Conservation (phyloP, 768 basidiomycete genomes). For the Phlebiopsis flavidoalba region DNA sequence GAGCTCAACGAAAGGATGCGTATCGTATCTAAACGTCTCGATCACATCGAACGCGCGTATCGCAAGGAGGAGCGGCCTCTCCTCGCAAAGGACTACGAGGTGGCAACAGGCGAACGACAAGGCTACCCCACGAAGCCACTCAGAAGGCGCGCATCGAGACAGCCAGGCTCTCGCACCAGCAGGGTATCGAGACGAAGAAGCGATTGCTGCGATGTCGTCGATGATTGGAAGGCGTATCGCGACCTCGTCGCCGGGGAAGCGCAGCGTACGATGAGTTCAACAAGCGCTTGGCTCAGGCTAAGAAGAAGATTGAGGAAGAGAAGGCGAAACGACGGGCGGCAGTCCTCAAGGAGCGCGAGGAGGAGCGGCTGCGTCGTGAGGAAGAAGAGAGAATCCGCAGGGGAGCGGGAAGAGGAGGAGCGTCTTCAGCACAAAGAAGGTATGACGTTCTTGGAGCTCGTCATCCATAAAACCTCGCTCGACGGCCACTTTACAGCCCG, state of each 20-base stretch:
- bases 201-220: slow-evolving; percentile 68
- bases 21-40: slow-evolving; percentile 82
- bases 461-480: background rate
- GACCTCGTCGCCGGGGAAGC: slow-evolving; percentile 50
- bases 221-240: slow-evolving; percentile 56
- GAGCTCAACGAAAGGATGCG: slow-evolving; percentile 79
- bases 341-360: slow-evolving; percentile 55
- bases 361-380: slow-evolving; percentile 41
- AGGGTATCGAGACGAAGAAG: slow-evolving; percentile 69
- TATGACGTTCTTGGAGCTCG: slow-evolving; percentile 24
- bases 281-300: slow-evolving; percentile 49
- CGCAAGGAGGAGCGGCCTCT: slow-evolving; percentile 90
- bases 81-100: slow-evolving; percentile 78
- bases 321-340: slow-evolving; percentile 64
- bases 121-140: slow-evolving; percentile 55
- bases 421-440: slow-evolving; percentile 46
- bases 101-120: slow-evolving; percentile 79
- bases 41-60: slow-evolving; percentile 92
- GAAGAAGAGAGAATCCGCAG: slow-evolving; percentile 31
- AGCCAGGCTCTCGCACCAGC: slow-evolving; percentile 51
- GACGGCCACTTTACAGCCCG: background rate
- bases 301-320: slow-evolving; percentile 75
- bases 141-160: slow-evolving; percentile 55
- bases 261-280: slow-evolving; percentile 64
- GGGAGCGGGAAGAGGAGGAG: slow-evolving; percentile 38